Evolutionary conservation across 768 basidiomycete species (phyloP), one percentile per base, ranked within the genome.

Genomic region (Phaffia australis): DNA sequence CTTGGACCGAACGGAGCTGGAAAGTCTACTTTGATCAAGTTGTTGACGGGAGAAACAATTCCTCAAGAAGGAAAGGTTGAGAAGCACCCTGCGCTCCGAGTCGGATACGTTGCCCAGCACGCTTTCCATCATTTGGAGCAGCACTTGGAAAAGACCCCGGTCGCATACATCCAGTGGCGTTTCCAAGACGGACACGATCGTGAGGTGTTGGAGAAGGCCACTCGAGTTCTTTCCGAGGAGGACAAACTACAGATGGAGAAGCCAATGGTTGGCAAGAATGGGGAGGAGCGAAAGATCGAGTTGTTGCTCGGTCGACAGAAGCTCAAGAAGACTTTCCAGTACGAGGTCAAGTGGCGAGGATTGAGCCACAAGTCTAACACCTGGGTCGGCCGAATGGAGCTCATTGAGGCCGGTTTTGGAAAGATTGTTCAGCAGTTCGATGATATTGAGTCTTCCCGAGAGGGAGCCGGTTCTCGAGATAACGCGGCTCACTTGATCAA

Each of bases 141-240:
- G 72, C 93, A 98, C 79, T 76, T 98, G 54, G 91, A 94, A 78
- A 95, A 98, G 80, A 94, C 92, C 5, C 89, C 94, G 29, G 88
- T 93, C 68, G 87, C 86, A 63, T 50, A 30, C 69, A 77, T 75
- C 72, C 91, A 95, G 79, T 98, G 93, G 93, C 87, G 93, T 72
- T 98, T 92, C 84, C 93, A 97, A 75, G 93, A 95, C 76, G 94
- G 93, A 58, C 88, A 94, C 77, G 93, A 98, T 81, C 87, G 91
- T 71, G 93, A 98, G 78, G 79, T 94, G 47, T 72, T 95, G 70
- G 89, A 93, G 78, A 95, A 97, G 77, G 84, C 83, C 6, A 92
- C 90, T 4, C 89, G 94, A 68, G 84, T 84, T n/a, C 77, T 98
- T 70, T 88, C 89, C n/a, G 81, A 83, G 32, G 92, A 88, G 74